These are phyloP conservation scores for Zygosaccharomyces lentus DNA, from an alignment of 805 yeast genomes.

Conservation along the genomic window DNA sequence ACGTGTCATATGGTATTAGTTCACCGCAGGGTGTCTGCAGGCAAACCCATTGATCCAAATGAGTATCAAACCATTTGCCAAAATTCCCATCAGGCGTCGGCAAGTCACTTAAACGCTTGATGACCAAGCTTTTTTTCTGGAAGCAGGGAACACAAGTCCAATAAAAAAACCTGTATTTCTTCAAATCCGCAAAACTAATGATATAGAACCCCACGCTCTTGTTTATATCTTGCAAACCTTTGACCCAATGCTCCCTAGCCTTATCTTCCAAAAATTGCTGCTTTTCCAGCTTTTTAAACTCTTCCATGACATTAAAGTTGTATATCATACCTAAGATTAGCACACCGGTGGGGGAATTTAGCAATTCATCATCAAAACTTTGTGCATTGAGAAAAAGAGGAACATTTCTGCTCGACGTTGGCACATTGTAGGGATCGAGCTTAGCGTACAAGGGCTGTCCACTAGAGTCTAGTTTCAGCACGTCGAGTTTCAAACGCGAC, in stretches of 20 bases:
- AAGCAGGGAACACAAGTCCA: slow-evolving; percentile 84
- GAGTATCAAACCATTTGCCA: slow-evolving; percentile 19
- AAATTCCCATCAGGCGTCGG: slow-evolving; percentile 1
- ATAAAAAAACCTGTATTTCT: slow-evolving; percentile 79
- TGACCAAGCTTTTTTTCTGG: slow-evolving; percentile 20
- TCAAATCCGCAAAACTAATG: slow-evolving; percentile 79
- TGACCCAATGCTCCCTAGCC: slow-evolving; percentile 31
- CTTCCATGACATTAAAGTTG: slow-evolving; percentile 82
- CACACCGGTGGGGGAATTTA: slow-evolving; percentile 6
- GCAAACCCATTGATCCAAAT: slow-evolving; percentile 30
- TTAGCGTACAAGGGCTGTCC: slow-evolving; percentile 28
- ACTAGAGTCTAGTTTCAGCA: slow-evolving; percentile 50
- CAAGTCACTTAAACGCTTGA: slow-evolving; percentile 6
- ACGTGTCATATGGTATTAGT: slow-evolving; percentile 19
- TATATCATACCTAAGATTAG: slow-evolving; percentile 39
- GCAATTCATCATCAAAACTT: slow-evolving; percentile 32
- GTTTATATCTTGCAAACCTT: slow-evolving; percentile 32
- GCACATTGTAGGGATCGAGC: slow-evolving; percentile 20
- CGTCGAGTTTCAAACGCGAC: slow-evolving; percentile 67
- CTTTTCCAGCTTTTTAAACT: slow-evolving; percentile 71
- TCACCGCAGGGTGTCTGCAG: slow-evolving; percentile 19
- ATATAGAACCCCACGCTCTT: slow-evolving; percentile 39
- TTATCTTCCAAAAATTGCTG: slow-evolving; percentile 45
- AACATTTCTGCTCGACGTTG: slow-evolving; percentile 16
- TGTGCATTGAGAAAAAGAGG: slow-evolving; percentile 28